Base-by-base conservation (phyloP, 78 protist species). In the Protostelium mycophagum region DNA sequence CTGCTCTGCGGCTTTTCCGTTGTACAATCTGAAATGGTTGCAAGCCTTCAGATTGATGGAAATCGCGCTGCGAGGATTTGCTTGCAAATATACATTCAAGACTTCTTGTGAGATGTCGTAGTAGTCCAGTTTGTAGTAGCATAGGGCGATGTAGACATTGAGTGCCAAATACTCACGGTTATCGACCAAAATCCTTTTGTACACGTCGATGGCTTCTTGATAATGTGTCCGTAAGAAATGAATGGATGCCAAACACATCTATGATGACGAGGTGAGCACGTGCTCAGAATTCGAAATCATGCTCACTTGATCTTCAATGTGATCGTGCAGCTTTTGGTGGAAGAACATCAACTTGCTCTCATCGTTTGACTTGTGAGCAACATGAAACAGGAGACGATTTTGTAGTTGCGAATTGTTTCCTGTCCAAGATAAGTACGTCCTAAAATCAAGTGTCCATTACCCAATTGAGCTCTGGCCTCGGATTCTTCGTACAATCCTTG, bases 41-140 rank as follows among this genome's bases (percentile, higher is more conserved):
- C 97, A 97, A 28, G 98, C 97, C 88, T 95, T 93, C 36, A 96
- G 93, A 73, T 97, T 97, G 88, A 97, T 35, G 28, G 97, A 97
- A 10, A 88, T 37, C 28, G 94, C 90, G 29, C 90, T 51, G 38
- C 90, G 91, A 0, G 96, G 95, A 73, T 93, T 83, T 83, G 35
- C 84, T 85, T 86, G 88, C 35, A 87, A 90, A 38, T 90, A 91
- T n/a, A 85, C 91, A 0, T 83, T 85, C 31, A 94, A 83, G 29
- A 94, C 91, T 90, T 96, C 98, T 0, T 88, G 96, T 29, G 92
- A 85, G 38, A 93, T 94, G 87, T 97, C 98, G 89, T 95, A 96
- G 85, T 93, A 97, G 88, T 95, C 97, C 34, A 97, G 95, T 94
- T 94, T 94, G 93, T 94, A 96, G 91, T 97, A 94, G 88, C 97